Percentiles rank a stretch among this genome's conserved stretches.
phyloP scores from a whole-genome alignment of 1,139 yeast genomes.

The Saccharomyces pastorianus region DNA sequence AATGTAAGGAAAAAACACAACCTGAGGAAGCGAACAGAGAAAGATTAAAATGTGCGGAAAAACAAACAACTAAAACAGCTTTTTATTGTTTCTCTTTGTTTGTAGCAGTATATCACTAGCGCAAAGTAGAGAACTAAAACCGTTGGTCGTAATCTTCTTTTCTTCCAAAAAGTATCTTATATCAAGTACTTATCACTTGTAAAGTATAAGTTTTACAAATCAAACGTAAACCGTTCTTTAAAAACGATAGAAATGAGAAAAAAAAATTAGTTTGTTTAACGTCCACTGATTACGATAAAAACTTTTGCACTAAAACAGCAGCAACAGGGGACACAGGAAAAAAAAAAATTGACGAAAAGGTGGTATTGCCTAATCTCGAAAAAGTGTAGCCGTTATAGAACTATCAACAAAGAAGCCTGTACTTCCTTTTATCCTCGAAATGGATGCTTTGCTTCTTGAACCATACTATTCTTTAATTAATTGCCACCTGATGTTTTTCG shows the following conservation, averaged over 20 bases:
- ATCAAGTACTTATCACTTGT: neutral
- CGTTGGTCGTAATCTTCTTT: no score
- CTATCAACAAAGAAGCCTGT: neutral
- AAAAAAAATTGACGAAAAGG: neutral
- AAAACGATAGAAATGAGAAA: neutral
- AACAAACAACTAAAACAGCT: neutral
- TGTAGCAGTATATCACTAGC: no score
- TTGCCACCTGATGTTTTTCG: slow-evolving; percentile 1
- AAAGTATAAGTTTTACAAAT: neutral
- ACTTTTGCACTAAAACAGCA: neutral
- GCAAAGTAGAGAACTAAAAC: no score
- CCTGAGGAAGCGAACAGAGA: neutral
- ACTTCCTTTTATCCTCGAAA: neutral
- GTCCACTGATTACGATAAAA: neutral
- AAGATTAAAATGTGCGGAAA: neutral
- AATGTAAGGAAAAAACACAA: neutral
- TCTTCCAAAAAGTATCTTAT: no score
- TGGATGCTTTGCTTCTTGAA: neutral
- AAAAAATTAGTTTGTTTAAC: neutral
- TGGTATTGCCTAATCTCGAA: neutral
- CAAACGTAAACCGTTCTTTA: neutral
- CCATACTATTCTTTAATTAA: neutral
- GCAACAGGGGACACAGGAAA: neutral
- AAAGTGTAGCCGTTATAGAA: neutral
- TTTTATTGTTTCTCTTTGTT: neutral